A percentile compares a stretch with the other conserved stretches of the same genome.
These are phyloP conservation scores for Myriosclerotinia scirpicola DNA, from an alignment of 2,329 filamentous ascomycete genomes.

Conservation along the genomic window DNA sequence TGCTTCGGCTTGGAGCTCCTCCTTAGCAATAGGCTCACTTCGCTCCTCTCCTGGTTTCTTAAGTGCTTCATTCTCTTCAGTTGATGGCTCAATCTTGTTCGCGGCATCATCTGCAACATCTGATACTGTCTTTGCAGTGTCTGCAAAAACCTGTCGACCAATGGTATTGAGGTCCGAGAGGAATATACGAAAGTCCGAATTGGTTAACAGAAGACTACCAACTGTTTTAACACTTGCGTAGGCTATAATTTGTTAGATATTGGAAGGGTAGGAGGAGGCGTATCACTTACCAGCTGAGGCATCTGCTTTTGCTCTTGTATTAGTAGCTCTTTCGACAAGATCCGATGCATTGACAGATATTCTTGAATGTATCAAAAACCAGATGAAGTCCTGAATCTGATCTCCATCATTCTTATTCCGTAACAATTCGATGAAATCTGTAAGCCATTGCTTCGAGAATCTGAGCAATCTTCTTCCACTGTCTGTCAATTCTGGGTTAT, in stretches of 20 bases:
- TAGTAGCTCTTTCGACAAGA: constrained; percentile 59
- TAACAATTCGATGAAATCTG: constrained; percentile 78
- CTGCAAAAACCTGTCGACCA: constrained; percentile 79
- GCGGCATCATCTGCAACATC: constrained; percentile 73
- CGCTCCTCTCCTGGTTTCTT: constrained; percentile 44
- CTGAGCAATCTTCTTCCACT: constrained; percentile 73
- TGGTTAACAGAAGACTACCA: constrained; percentile 80
- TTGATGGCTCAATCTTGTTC: constrained; percentile 68
- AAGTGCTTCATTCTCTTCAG: constrained; percentile 56
- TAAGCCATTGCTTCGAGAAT: constrained; percentile 70
- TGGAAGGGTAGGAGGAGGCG: constrained; percentile 2
- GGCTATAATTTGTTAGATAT: constrained; percentile 49
- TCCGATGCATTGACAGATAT: constrained; percentile 67
- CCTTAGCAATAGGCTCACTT: constrained; percentile 49
- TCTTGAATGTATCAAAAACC: constrained; percentile 75
- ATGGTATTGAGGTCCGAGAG: constrained; percentile 77
- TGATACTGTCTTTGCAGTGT: constrained; percentile 79
- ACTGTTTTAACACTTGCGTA: constrained; percentile 83
- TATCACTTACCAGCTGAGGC: constrained; percentile 61
- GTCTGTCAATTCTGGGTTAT: constrained; percentile 71
- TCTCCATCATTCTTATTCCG: constrained; percentile 79
- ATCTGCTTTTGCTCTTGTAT: constrained; percentile 67
- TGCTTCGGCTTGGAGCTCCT: constrained; percentile 63
- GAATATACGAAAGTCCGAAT: constrained; percentile 86
- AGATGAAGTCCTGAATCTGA: constrained; percentile 88